Evolutionary conservation across 1,284 basidiomycete species (phyloP).

Genomic region (Ustilago crameri): DNA sequence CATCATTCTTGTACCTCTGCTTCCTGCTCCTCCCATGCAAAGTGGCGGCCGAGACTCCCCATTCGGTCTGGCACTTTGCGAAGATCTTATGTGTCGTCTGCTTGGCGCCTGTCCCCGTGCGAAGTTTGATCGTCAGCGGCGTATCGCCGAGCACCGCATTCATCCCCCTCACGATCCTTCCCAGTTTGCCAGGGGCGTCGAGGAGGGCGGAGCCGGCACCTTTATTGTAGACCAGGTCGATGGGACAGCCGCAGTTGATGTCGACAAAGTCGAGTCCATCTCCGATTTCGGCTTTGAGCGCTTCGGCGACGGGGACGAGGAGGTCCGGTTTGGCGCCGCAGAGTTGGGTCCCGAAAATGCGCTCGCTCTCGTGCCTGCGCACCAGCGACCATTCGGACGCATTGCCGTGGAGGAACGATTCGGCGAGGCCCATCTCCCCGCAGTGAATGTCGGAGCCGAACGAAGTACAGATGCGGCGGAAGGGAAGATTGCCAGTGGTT

Average conservation of each 20-base stretch:
- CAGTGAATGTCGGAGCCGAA: conserved; percentile 95
- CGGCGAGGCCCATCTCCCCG: conserved; percentile 78
- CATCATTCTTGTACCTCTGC: conserved; percentile 67
- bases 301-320: conserved; percentile 85
- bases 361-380: conserved; percentile 80
- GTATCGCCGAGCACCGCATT: conserved; percentile 88
- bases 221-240: conserved; percentile 91
- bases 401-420: conserved; percentile 59
- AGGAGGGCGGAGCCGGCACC: conserved; percentile 92
- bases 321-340: conserved; percentile 72
- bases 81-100: conserved; percentile 81
- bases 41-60: conserved; percentile 82
- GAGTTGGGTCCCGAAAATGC: conserved; percentile 87
- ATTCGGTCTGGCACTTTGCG: conserved; percentile 81
- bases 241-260: conserved; percentile 95
- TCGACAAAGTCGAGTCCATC: conserved; percentile 87
- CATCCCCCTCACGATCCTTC: conserved; percentile 91
- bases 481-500: conserved; percentile 94
- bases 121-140: conserved; percentile 92
- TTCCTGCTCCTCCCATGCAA: conserved; percentile 79
- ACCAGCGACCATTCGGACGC: conserved; percentile 65
- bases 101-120: conserved; percentile 79
- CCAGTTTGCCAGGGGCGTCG: conserved; percentile 82
- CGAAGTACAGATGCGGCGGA: conserved; percentile 85
- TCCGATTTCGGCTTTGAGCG: conserved; percentile 76